These are phyloP conservation scores for Coriaria nepalensis DNA, from an alignment of 306 rosid genomes.

Conservation along the genomic window DNA sequence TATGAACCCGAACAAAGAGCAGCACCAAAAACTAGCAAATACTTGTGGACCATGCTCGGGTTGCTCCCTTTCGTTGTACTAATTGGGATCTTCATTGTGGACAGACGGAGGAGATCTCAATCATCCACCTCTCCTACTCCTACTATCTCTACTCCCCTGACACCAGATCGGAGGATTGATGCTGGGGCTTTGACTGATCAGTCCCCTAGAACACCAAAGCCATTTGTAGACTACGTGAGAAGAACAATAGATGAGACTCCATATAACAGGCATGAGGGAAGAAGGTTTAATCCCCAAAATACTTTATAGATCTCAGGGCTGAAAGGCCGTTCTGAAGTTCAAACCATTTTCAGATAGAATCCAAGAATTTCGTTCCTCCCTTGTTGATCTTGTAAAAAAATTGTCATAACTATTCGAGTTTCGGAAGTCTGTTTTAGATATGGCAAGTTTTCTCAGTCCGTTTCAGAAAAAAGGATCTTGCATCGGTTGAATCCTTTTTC, in stretches of 20 bases:
- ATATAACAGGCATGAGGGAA: constrained; percentile 55
- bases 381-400: neutral
- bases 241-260: constrained; percentile 96
- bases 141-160: constrained; percentile 31
- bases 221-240: constrained; percentile 79
- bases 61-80: constrained; percentile 24
- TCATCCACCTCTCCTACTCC: constrained; percentile 27
- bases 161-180: constrained; percentile 43
- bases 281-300: constrained; percentile 71
- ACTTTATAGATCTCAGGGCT: constrained; percentile 35
- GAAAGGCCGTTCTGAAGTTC: no score
- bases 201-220: constrained; percentile 91
- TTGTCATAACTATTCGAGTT: neutral
- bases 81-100: constrained; percentile 22
- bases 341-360: no score
- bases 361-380: no score
- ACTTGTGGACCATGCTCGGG: constrained; percentile 36
- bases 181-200: constrained; percentile 25
- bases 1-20: constrained; percentile 33
- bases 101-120: constrained; percentile 37
- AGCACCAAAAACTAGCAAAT: constrained; percentile 14
- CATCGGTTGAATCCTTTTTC: no score
- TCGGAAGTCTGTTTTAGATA: no score
- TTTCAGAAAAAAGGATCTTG: no score
- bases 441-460: no score